Evolutionary conservation across 1,284 basidiomycete genomes (phyloP).

Genomic region (Cutaneotrichosporon dermatis): DNA sequence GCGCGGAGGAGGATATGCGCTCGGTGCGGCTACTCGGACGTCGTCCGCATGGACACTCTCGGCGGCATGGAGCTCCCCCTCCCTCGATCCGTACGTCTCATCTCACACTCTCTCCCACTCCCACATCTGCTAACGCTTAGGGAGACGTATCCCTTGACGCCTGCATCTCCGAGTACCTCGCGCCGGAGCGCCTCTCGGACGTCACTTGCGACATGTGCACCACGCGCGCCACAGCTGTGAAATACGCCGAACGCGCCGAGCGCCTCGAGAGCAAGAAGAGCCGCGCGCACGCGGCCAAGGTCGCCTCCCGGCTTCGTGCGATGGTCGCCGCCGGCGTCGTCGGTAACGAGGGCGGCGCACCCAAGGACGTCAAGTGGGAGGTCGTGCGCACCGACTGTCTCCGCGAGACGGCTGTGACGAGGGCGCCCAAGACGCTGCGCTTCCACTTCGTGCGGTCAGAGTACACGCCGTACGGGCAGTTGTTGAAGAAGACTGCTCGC

Average conservation of each 20-base stretch:
- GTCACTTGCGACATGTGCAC: constrained; percentile 52
- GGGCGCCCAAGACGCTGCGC: constrained; percentile 76
- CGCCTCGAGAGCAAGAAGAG: constrained; percentile 53
- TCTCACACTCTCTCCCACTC: constrained; percentile 27
- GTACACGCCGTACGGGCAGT: constrained; percentile 62
- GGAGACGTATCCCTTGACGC: constrained; percentile 46
- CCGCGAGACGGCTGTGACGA: constrained; percentile 35
- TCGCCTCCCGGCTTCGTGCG: constrained; percentile 58
- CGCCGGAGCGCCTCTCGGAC: constrained; percentile 49
- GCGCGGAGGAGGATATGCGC: constrained; percentile 44
- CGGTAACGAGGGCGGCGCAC: constrained; percentile 5
- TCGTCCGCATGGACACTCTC: constrained; percentile 43
- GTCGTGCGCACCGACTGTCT: constrained; percentile 33
- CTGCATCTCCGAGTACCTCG: constrained; percentile 50
- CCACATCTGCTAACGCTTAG: constrained; percentile 28
- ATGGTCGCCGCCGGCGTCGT: constrained; percentile 54
- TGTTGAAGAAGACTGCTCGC: constrained; percentile 72
- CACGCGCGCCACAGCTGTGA: constrained; percentile 40
- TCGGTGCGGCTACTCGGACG: constrained; percentile 42
- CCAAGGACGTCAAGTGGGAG: constrained; percentile 36
- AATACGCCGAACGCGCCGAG: constrained; percentile 30
- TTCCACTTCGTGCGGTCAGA: constrained; percentile 83
- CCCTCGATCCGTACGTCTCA: constrained; percentile 38
- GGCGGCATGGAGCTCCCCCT: constrained; percentile 47
- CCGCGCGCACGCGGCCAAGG: constrained; percentile 63